Evolutionary conservation across 2,329 filamentous ascomycete genomes (phyloP), one percentile per base, ranked within the genome.

Genomic region (Ambrosiella beaveri): DNA sequence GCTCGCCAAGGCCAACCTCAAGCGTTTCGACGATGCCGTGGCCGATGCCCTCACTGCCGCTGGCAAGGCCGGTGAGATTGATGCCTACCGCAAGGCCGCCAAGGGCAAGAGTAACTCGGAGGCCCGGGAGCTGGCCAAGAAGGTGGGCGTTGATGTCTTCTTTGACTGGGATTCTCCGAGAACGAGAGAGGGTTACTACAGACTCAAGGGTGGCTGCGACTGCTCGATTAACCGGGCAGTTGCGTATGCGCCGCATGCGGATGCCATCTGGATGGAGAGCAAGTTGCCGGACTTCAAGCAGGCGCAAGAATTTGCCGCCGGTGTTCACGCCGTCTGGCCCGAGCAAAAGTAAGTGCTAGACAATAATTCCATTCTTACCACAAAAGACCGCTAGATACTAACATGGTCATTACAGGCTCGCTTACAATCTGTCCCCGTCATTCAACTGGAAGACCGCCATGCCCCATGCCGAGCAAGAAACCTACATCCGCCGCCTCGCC

Each of bases 391-490:
- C 61, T 53, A 38, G 9, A 35, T 35, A 58, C 45, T 39, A 61
- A 35, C 61, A 35, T 8, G 7, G 5, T 3, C 44, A 40, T 38
- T 12, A 15, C 45, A 93, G 87, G 70, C 85, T 98, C 61, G 86
- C 93, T 4, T 98, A 98, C 77, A 98, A 98, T 77, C 84, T 98
- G 63, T 96, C 89, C 0, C 93, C 93, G 37, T 95, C 89, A 2
- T 98, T 98, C 85, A 98, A 98, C 81, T 98, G 93, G 93, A 97
- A 97, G 77, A 79, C 89, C 60, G 93, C 91, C 65, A 96, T 96
- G 90, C 79, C 88, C 50, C 82, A 86, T 64, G 77, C 79, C 57
- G 91, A 97, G 70, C 93, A 98, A 74, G 88, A 95, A 75, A 98
- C 93, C 17, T 98, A 97, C 75, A 98, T 98, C 75, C 76, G 83